These are phyloP conservation scores for Dipteronia dyeriana DNA, from an alignment of 345 rosid genomes.

Conservation along the genomic window DNA sequence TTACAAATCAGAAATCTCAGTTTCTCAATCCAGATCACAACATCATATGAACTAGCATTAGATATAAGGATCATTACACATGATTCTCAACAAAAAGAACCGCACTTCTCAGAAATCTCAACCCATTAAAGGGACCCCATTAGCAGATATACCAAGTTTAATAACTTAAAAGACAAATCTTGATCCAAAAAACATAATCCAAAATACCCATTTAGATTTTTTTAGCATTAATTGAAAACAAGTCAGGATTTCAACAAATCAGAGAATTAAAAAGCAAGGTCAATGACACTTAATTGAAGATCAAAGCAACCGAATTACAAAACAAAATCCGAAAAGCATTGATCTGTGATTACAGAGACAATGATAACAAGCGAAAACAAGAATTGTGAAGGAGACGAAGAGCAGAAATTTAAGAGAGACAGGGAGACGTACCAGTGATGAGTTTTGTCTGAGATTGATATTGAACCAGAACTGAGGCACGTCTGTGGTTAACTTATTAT, in stretches of 20 bases:
- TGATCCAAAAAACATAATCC: neutral
- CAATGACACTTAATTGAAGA: neutral
- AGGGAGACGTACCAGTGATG: neutral
- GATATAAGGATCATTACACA: neutral
- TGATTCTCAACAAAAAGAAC: neutral
- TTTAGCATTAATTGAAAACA: neutral
- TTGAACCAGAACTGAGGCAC: neutral
- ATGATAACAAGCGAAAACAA: neutral
- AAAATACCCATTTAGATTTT: neutral
- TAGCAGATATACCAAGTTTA: neutral
- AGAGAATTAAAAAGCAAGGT: neutral
- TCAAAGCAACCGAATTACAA: neutral
- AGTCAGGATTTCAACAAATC: neutral
- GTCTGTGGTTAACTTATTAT: no score
- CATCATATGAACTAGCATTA: neutral
- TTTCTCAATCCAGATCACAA: neutral
- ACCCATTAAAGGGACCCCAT: neutral
- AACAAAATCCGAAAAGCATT: neutral
- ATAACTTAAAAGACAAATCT: neutral
- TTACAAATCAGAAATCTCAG: slow-evolving; percentile 1
- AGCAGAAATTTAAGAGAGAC: neutral
- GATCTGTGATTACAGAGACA: neutral
- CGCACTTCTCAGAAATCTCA: neutral
- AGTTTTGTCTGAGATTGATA: neutral
- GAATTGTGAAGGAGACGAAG: neutral